Evolutionary conservation across 495 filamentous ascomycete genomes (phyloP), one percentile per base, ranked within the genome.

Genomic region (Penicillium bialowiezense): DNA sequence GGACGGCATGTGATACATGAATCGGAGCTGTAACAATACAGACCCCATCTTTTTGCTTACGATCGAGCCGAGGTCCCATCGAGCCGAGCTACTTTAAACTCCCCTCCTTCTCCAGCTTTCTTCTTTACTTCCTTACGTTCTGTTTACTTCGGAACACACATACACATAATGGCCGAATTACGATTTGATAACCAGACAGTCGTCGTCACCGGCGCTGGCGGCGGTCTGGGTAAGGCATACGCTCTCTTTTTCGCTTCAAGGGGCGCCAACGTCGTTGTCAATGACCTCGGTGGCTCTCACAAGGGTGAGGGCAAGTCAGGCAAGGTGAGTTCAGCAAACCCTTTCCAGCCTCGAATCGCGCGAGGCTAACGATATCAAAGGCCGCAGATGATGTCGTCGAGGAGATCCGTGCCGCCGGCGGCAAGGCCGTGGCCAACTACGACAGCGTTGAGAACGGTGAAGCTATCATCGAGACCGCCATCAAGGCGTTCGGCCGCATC

Each of bases 341-440:
- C 24, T 17, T n/a, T n/a, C n/a, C n/a, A n/a, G n/a, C n/a, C n/a
- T n/a, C 15, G 28, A 20, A n/a, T 33, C 7, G n/a, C 4, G 28
- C 41, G 43, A 32, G 9, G 48, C 64, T 71, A 41, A 68, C 52
- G 7, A 50, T 17, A 7, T 32, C 14, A 51, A 23, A 95, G 90
- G 90, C 92, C 51, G 93, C 93, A 55, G 93, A 98, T 81, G 81
- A 89, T 41, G 93, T 98, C 18, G 93, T 98, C 65, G 77, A 96
- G 55, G 90, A 97, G 73, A 98, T 98, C 75, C 84, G 81, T 68
- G 80, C 87, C 62, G 86, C 85, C 37, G 95, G 93, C 64, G 95
- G 93, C 67, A 95, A 96, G 76, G 95, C 93, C 44, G 91, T 96
- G 24, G 90, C 95, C 65, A 97, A 96, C 80, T 98, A 98, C 77